Base-by-base conservation (phyloP, 768 basidiomycete genomes). In the Russula brevipes region DNA sequence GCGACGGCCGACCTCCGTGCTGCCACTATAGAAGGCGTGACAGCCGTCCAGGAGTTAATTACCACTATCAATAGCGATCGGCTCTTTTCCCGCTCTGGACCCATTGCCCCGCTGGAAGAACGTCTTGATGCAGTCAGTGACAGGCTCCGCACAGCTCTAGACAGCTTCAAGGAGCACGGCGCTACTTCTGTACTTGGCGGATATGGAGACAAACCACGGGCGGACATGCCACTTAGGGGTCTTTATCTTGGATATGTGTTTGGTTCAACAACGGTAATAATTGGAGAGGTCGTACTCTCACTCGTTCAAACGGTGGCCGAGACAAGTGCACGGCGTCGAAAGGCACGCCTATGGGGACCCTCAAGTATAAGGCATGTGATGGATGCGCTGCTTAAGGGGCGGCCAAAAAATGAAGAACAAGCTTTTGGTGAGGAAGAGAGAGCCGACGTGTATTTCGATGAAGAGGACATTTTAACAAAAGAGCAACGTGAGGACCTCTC, bases 201-300 rank as follows among this genome's bases (percentile, higher is more conserved):
- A 41, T 54, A 64, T 45, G 63, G 53, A 33, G 17, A 50, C 3
- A 60, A 45, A 47, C 58, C 54, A 16, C 54, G 47, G 5, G 35
- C 47, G 2, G 57, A 64, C 46, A 39, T 60, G 46, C 77, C 78
- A 14, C 70, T 76, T 19, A 72, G 76, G n/a, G 72, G 77, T 19
- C 76, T 86, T 8, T 81, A 82, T 71, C 59, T 80, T 36, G 75
- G 81, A 44, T 81, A 81, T 69, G 80, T 82, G 31, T 82, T 84
- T 65, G 73, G 77, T 17, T 72, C 79, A 50, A 79, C 77, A 66
- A 68, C 84, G 33, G 69, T 79, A 19, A 68, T 72, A 52, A 76
- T 77, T 35, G 72, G 73, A 46, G 70, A 77, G n/a, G 73, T 73
- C 2, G 69, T 81, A 41, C 66, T 78, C 31, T 67, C 66, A 2